Conservation (phyloP, 257 asterid genomes). For the Solanum appendiculatum region DNA sequence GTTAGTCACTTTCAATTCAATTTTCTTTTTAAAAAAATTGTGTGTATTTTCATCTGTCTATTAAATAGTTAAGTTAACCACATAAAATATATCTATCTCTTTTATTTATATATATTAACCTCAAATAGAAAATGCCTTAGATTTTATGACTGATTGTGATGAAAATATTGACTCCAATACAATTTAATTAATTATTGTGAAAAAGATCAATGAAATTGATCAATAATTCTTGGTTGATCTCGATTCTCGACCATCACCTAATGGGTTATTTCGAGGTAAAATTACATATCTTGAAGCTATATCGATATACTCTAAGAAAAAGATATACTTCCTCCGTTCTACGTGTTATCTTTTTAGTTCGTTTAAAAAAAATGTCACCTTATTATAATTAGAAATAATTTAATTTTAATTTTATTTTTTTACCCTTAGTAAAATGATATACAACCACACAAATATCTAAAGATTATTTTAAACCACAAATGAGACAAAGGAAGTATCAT, state of each 20-base stretch:
- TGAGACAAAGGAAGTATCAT: not conserved
- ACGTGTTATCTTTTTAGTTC: not conserved
- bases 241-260: not conserved
- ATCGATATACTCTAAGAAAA: not conserved
- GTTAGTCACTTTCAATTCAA: not conserved
- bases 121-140: not conserved
- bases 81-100: not conserved
- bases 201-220: not conserved
- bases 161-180: not conserved
- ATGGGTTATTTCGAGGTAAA: not conserved
- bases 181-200: not conserved
- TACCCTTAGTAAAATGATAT: not conserved
- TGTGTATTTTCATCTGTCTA: not conserved
- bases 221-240: not conserved
- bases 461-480: not conserved
- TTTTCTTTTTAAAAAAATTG: fast-evolving
- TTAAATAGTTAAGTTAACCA: not conserved
- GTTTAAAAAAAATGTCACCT: not conserved
- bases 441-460: not conserved
- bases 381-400: not conserved
- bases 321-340: not conserved
- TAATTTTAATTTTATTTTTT: not conserved
- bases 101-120: not conserved
- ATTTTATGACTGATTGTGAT: not conserved
- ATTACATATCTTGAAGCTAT: not conserved